Percentiles rank a stretch among this genome's conserved stretches.
These are phyloP conservation scores for Tuber magnatum DNA, from an alignment of 495 filamentous ascomycete species.

Conservation along the genomic window DNA sequence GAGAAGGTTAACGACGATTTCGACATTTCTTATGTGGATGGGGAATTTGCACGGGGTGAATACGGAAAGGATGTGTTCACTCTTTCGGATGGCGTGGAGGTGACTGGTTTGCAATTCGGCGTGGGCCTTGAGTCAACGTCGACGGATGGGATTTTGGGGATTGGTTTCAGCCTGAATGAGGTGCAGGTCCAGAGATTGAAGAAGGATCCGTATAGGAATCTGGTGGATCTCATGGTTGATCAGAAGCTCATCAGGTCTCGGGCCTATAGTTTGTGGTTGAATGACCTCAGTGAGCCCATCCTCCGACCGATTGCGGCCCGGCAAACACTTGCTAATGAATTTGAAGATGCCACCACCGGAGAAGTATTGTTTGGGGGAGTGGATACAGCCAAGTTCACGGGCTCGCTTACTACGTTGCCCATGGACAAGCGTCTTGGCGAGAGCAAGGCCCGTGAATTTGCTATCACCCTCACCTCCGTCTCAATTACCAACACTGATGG, in stretches of 20 bases:
- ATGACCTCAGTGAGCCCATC: conserved; percentile 54
- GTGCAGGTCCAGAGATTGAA: conserved; percentile 61
- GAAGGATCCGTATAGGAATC: conserved; percentile 61
- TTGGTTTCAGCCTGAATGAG: conserved; percentile 81
- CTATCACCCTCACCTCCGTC: conserved; percentile 68
- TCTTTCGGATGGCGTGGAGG: conserved; percentile 53
- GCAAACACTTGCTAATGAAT: conserved; percentile 1
- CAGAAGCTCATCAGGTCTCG: conserved; percentile 65
- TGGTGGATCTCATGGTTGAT: conserved; percentile 66
- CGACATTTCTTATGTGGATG: conserved; percentile 88
- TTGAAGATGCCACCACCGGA: conserved; percentile 58
- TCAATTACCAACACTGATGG: conserved; percentile 43
- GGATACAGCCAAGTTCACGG: conserved; percentile 70
- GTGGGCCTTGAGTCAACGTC: conserved; percentile 70
- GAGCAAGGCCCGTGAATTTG: conserved; percentile 58
- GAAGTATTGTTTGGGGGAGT: conserved; percentile 89
- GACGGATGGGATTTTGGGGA: conserved; percentile 73
- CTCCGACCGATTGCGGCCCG: neutral
- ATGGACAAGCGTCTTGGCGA: conserved; percentile 55
- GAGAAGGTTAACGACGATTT: conserved; percentile 68
- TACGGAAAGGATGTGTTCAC: conserved; percentile 73
- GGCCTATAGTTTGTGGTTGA: conserved; percentile 84
- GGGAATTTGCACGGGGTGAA: conserved; percentile 69
- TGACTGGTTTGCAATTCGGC: conserved; percentile 73
- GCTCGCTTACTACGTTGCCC: conserved; percentile 66